phyloP scores from a whole-genome alignment of 139 green algal genomes.

The Mesotaenium endlicherianum region DNA sequence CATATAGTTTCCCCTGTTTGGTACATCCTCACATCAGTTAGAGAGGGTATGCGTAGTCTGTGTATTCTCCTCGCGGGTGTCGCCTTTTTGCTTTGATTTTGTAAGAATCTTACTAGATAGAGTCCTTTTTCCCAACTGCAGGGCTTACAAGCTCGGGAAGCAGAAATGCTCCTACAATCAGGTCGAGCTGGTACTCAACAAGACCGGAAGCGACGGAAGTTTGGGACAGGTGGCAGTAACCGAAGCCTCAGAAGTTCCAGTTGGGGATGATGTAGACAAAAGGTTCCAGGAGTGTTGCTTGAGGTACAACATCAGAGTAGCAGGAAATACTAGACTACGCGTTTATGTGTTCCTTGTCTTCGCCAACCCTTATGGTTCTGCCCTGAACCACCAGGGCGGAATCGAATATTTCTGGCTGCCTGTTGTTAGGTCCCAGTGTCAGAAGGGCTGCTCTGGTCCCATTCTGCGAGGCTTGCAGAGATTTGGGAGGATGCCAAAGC shows the following conservation, averaged over 20 bases:
- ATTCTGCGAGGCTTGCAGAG: constrained; percentile 67
- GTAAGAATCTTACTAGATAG: background rate
- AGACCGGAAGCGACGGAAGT: background rate
- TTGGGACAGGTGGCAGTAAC: background rate
- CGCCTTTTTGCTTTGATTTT: background rate
- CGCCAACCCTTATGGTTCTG: constrained; percentile 30
- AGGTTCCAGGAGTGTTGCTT: constrained; percentile 50
- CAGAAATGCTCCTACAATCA: constrained; percentile 70
- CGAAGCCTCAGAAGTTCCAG: constrained; percentile 5
- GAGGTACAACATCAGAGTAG: constrained; percentile 57
- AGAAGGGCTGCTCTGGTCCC: constrained; percentile 61
- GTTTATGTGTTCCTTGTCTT: constrained; percentile 58
- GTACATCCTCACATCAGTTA: background rate
- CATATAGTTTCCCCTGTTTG: background rate
- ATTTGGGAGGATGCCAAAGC: constrained; percentile 62
- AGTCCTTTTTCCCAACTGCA: background rate
- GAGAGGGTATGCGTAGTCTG: background rate
- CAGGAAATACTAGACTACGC: constrained; percentile 46
- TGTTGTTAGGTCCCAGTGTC: constrained; percentile 55
- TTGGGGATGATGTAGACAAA: background rate
- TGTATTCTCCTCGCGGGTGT: background rate
- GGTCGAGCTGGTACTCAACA: constrained; percentile 47
- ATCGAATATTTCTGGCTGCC: constrained; percentile 41
- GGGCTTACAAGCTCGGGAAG: constrained; percentile 69
- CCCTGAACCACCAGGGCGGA: background rate